Evolutionary conservation across 768 basidiomycete genomes (phyloP).

Genomic region (Megacollybia marginata): DNA sequence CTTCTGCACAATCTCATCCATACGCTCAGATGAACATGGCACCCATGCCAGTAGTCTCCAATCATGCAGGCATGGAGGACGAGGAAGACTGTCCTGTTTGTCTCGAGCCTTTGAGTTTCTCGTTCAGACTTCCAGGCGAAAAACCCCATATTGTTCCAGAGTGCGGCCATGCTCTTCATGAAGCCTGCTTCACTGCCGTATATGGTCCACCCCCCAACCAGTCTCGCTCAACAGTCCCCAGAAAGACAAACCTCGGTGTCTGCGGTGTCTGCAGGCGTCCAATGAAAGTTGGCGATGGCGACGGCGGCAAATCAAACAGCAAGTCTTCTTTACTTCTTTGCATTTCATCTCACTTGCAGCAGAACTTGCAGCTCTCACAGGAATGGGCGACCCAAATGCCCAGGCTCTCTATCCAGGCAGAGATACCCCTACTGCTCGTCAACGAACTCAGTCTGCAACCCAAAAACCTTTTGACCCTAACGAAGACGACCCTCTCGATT

Average conservation of each 20-base stretch:
- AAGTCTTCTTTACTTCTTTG: conserved; percentile 20
- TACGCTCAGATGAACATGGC: conserved; percentile 56
- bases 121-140: conserved; percentile 90
- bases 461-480: conserved; percentile 55
- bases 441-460: conserved; percentile 22
- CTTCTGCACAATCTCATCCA: conserved; percentile 36
- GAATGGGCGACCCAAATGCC: conserved; percentile 63
- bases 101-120: conserved; percentile 89
- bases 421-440: conserved; percentile 44
- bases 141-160: conserved; percentile 96
- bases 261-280: conserved; percentile 96
- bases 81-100: conserved; percentile 96
- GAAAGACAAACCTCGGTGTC: conserved; percentile 81
- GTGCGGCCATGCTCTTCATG: conserved; percentile 97
- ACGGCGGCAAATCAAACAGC: conserved; percentile 88
- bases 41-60: conserved; percentile 68
- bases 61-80: conserved; percentile 54
- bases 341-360: conserved; percentile 5
- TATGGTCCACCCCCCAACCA: conserved; percentile 80
- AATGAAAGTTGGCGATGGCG: conserved; percentile 92
- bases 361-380: conserved; percentile 94
- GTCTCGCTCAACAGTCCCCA: conserved; percentile 44
- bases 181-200: conserved; percentile 95
- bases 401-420: conserved; percentile 62
- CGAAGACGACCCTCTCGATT: conserved; percentile 82